These are phyloP conservation scores for Apodospora peruviana DNA, from an alignment of 495 filamentous ascomycete species.

Conservation along the genomic window DNA sequence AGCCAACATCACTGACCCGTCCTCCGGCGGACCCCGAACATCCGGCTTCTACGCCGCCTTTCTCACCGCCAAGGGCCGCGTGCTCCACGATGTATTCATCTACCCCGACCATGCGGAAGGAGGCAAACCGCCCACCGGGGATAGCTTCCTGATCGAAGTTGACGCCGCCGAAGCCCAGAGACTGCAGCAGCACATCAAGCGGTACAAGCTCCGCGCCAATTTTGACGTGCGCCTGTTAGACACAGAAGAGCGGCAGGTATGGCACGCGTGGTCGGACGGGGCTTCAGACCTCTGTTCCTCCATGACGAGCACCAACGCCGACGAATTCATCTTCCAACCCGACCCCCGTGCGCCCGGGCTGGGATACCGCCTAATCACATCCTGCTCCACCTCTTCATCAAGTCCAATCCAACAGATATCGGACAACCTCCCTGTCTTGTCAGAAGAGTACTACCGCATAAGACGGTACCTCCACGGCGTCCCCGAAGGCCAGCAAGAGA, in stretches of 20 bases:
- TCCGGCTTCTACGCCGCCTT: slow-evolving; percentile 70
- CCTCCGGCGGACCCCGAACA: slow-evolving; percentile 13
- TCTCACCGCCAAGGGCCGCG: slow-evolving; percentile 74
- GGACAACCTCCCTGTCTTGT: too few species aligned
- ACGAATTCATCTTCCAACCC: slow-evolving; percentile 28
- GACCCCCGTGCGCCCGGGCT: slow-evolving; percentile 67
- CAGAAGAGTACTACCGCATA: too few species aligned
- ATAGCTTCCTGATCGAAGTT: slow-evolving; percentile 71
- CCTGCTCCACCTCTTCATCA: slow-evolving; percentile 8
- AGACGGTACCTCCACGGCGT: slow-evolving; percentile 73
- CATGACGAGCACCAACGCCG: neutral
- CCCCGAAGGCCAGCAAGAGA: slow-evolving; percentile 76
- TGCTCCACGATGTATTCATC: slow-evolving; percentile 86
- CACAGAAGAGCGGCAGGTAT: slow-evolving; percentile 56
- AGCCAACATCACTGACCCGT: slow-evolving; percentile 50
- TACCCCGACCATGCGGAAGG: slow-evolving; percentile 45
- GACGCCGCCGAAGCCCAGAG: slow-evolving; percentile 57
- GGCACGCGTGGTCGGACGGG: slow-evolving; percentile 55
- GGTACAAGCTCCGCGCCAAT: slow-evolving; percentile 80
- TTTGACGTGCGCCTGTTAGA: slow-evolving; percentile 60
- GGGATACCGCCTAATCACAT: slow-evolving; percentile 38
- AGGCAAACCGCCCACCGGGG: slow-evolving; percentile 35
- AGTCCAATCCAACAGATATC: too few species aligned
- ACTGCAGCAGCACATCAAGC: slow-evolving; percentile 66
- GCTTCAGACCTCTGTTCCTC: neutral